These are phyloP conservation scores for Neurospora sp. DNA, from an alignment of 495 filamentous ascomycete species.

Conservation along the genomic window DNA sequence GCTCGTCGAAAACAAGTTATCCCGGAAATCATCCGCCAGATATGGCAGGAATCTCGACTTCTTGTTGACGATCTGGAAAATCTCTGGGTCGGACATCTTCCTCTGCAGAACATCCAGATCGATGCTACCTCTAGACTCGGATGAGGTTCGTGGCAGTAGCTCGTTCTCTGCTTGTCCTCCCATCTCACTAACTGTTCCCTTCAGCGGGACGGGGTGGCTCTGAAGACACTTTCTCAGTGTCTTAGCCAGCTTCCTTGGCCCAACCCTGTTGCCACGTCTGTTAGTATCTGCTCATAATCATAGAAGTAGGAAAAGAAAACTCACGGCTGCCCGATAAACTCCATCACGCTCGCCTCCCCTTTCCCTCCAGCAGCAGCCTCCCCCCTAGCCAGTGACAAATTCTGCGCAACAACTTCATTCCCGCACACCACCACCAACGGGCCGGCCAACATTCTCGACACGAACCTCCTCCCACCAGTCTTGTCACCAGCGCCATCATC, in stretches of 20 bases:
- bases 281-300: background rate
- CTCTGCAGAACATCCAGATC: background rate
- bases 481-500: background rate
- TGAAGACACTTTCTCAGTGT: conserved; percentile 17
- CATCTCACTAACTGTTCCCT: background rate
- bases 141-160: background rate
- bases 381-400: background rate
- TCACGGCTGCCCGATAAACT: conserved; percentile 24
- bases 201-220: background rate
- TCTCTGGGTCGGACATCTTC: background rate
- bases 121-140: background rate
- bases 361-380: conserved; percentile 9
- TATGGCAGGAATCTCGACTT: background rate
- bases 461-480: background rate
- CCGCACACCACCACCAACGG: conserved; percentile 10
- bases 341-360: conserved; percentile 14
- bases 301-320: background rate
- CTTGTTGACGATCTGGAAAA: background rate
- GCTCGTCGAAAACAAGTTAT: background rate
- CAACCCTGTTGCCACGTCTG: conserved; percentile 23
- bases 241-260: conserved; percentile 56
- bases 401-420: conserved; percentile 19
- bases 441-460: background rate
- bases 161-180: too few species aligned
- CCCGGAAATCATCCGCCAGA: background rate